These are phyloP conservation scores for Castanea crenata DNA, from an alignment of 306 rosid genomes.

Conservation along the genomic window DNA sequence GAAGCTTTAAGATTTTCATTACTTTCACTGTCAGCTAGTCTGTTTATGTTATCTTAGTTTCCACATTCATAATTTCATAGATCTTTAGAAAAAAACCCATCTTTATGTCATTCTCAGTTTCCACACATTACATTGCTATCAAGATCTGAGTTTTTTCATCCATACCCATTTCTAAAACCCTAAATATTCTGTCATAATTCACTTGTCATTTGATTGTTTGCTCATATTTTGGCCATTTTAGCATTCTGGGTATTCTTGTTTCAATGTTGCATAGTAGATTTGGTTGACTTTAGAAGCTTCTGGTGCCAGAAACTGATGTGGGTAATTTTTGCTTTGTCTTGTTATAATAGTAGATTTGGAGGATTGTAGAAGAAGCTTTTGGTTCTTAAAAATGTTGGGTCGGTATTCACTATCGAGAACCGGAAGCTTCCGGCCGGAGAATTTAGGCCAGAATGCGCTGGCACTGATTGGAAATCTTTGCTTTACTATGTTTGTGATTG, in stretches of 20 bases:
- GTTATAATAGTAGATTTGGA: background rate
- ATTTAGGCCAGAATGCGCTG: conserved; percentile 77
- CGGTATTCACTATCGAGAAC: conserved; percentile 54
- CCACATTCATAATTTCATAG: conserved; percentile 10
- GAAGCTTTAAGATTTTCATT: background rate
- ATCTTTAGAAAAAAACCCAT: conserved; percentile 27
- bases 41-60: background rate
- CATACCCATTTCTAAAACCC: conserved; percentile 1
- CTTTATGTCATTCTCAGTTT: conserved; percentile 15
- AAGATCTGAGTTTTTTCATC: conserved; percentile 29
- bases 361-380: conserved; percentile 16
- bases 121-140: conserved; percentile 12
- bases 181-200: background rate
- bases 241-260: conserved; percentile 39
- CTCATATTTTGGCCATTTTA: conserved; percentile 24
- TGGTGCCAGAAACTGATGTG: background rate
- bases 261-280: conserved; percentile 30
- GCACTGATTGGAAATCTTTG: conserved; percentile 89
- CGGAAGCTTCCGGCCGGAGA: conserved; percentile 77
- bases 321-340: background rate
- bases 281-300: conserved; percentile 13
- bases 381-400: conserved; percentile 10
- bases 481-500: conserved; percentile 81
- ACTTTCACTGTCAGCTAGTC: background rate
- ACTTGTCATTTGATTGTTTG: background rate